Base-by-base conservation (phyloP, 2,329 filamentous ascomycete genomes). In the Trichoderma atroviride region DNA sequence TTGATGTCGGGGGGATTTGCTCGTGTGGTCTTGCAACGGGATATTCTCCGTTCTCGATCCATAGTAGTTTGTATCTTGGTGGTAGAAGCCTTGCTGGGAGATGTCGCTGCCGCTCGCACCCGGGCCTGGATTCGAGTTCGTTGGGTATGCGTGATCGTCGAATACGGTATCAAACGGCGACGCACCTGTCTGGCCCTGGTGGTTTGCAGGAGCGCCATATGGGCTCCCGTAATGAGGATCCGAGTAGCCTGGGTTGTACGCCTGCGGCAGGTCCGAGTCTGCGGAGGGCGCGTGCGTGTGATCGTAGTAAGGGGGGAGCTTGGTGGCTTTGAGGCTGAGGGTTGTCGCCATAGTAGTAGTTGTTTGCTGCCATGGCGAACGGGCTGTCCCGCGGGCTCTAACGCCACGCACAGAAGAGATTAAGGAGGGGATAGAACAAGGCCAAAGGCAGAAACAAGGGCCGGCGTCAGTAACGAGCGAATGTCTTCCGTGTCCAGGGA, bases 91-190 rank as follows among this genome's bases (percentile, higher is more conserved):
- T 57, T 75, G 75, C 43, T 77, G 78, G 11, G 75, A 74, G 78
- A 79, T 81, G 78, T 77, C 80, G 77, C 74, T 82, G 72, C 75
- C 81, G 77, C 75, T 80, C 76, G 75, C 79, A 16, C 57, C 69
- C 53, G 64, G 55, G n/a, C 55, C 52, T 47, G 60, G 80, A 75
- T 83, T 84, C 62, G 85, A 80, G 74, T 83, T 84, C 62, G 85
- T 81, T 68, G 88, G 87, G 76, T 92, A 91, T 69, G 85, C 84
- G 79, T 89, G 83, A 77, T 92, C 89, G 78, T 91, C 89, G 77
- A 91, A 91, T 68, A 89, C 87, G 59, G 86, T 87, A 67, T 88
- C 87, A 76, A 91, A 91, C 11, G 89, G 89, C 24, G 88, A 85
- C 74, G 74, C 81, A 58, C 76, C 78, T 31, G 78, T 78, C 69